These are phyloP conservation scores for Monilinia fructicola DNA, from an alignment of 2,329 filamentous ascomycete genomes.

Conservation along the genomic window DNA sequence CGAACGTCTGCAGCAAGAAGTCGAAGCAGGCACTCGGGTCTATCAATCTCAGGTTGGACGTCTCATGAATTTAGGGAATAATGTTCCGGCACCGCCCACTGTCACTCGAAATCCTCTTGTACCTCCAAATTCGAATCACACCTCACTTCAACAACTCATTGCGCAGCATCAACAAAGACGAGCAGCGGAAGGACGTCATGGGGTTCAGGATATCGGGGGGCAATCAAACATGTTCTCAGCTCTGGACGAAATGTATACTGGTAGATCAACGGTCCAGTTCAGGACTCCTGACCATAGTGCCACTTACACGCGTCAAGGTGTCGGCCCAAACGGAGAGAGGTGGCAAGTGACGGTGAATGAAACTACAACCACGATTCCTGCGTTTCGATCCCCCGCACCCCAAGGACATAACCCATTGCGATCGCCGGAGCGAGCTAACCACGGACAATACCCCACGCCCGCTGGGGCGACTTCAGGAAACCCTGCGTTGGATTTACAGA, in stretches of 20 bases:
- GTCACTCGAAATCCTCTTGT: conserved; percentile 12
- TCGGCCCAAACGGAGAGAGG: conserved; percentile 52
- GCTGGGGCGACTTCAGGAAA: conserved; percentile 23
- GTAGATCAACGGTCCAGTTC: conserved; percentile 36
- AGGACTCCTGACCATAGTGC: conserved; percentile 43
- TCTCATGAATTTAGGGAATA: conserved; percentile 22
- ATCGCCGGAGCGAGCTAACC: conserved; percentile 25
- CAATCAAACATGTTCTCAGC: conserved; percentile 26
- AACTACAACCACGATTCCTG: conserved; percentile 38
- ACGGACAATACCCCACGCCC: conserved; percentile 23
- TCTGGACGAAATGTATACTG: conserved; percentile 34
- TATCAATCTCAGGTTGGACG: conserved; percentile 12
- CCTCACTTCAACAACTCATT: conserved; percentile 21
- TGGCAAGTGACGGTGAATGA: conserved; percentile 55
- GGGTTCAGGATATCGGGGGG: conserved; percentile 29
- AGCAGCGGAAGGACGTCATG: conserved; percentile 34
- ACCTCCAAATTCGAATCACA: conserved; percentile 7
- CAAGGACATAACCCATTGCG: conserved; percentile 25
- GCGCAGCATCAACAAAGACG: conserved; percentile 25
- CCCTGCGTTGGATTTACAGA: conserved; percentile 34
- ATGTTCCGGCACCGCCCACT: conserved; percentile 9
- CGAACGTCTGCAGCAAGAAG: conserved; percentile 45
- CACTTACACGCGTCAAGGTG: conserved; percentile 50
- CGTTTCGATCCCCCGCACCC: conserved; percentile 21
- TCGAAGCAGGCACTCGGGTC: conserved; percentile 29